Base-by-base conservation (phyloP, 805 yeast genomes). In the Hermanozyma aechmeae region DNA sequence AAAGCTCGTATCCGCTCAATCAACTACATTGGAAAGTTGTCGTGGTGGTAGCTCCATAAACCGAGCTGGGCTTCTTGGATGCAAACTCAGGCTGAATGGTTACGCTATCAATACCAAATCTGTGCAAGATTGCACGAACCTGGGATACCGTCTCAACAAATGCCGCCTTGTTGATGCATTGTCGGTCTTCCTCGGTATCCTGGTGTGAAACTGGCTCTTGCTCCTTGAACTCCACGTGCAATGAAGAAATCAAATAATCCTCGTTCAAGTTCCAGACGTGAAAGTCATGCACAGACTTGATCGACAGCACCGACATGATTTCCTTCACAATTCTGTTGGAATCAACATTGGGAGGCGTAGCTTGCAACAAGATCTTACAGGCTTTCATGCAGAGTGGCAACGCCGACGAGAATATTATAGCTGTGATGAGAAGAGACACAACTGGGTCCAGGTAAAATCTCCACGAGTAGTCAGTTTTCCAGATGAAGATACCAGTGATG, bases 181-280 rank as follows among this genome's bases (percentile, higher is more conserved):
- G n/a, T n/a, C n/a, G 20, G 7, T 17, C 9, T 10, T 17, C 11
- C 5, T 5, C 13, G 10, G 13, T 17, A 10, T 6, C 20, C 9
- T 17, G 20, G 20, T 6, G 20, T 6, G 6, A 10, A 10, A 17
- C 20, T 6, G 6, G 20, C 20, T 10, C 27, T 5, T 27, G 38
- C 13, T 41, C 47, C 20, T 35, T 39, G 24, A 92, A 67, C 45
- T 85, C 83, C 23, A 86, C 80, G 52, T 89, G 98, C 35, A 92
- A 66, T 1, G 95, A 79, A 1, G 96, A 96, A 49, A 89, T 83
- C 40, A 76, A 68, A 31, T 82, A 70, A 36, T 77, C 79, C 57
- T 89, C 98, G 28, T 87, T 83, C 42, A 89, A 68, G 51, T 86
- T 89, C 98, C 98, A 89, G 34, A 89, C 78, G 55, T 89, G 98